Evolutionary conservation across 805 yeast species (phyloP).

Genomic region (Saturnispora serradocipensis): DNA sequence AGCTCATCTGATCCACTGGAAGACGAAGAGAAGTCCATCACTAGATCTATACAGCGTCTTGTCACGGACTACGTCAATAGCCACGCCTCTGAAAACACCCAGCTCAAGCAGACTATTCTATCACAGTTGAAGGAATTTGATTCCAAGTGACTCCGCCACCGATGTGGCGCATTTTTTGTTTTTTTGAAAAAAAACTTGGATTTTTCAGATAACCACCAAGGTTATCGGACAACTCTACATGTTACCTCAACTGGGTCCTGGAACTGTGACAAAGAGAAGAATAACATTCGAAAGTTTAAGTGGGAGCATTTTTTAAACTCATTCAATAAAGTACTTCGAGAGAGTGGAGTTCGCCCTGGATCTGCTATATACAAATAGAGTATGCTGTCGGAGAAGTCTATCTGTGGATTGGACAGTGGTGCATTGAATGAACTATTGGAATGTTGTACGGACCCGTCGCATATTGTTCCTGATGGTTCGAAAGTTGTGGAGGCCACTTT

Average conservation of each 20-base stretch:
- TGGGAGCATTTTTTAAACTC: not conserved
- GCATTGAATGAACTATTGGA: constrained; percentile 11
- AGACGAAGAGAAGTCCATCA: not conserved
- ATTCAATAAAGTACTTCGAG: not conserved
- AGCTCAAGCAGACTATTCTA: not conserved
- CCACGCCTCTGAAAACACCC: not conserved
- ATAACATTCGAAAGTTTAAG: not conserved
- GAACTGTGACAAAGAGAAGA: not conserved
- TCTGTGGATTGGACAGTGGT: constrained; percentile 8
- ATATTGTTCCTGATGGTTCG: constrained; percentile 5
- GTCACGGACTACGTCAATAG: not conserved
- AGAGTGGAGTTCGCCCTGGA: not conserved
- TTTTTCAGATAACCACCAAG: not conserved
- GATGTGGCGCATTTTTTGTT: not conserved
- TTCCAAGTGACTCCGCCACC: not conserved
- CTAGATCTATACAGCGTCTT: not conserved
- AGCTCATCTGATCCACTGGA: not conserved
- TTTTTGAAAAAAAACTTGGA: not conserved
- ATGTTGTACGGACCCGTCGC: constrained; percentile 14
- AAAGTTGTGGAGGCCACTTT: not conserved
- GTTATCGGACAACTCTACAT: not conserved
- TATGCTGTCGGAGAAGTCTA: not conserved
- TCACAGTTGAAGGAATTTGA: not conserved
- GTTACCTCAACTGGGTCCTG: not conserved
- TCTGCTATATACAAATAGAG: not conserved